Base-by-base conservation (phyloP, 306 rosid species). In the Quercus cerris region DNA sequence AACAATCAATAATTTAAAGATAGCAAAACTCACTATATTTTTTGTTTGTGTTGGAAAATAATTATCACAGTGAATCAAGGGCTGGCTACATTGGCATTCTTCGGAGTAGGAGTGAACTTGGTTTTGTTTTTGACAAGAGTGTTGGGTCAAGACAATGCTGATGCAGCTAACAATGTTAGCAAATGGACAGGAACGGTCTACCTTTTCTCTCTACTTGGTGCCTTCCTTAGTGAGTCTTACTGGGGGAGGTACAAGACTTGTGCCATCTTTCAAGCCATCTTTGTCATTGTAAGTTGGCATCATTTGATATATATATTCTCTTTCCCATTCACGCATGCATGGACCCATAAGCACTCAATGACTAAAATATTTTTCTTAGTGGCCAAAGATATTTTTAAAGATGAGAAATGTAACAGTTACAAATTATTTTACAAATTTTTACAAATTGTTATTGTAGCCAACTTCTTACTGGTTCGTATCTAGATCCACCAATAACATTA, bases 161-260 rank as follows among this genome's bases (percentile, higher is more conserved):
- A 78, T 5, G 98, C 98, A 0, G 98, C 97, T 6, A 93, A 93
- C 71, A 86, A 81, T 12, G 97, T 92, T 4, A 92, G 97, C 93
- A 90, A 88, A 74, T 92, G 94, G 97, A 90, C 94, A 1, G 97
- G 97, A 2, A 91, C 93, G 1, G 97, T 91, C 46, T 91, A 93
- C 86, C 70, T 93, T 3, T 93, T 88, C 83, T 93, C 97, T 64
- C 94, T 93, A 69, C 84, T 93, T 33, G 97, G 97, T 15, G 97
- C 97, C 17, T 89, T 93, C 85, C 97, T 93, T 0, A 91, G 97
- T 59, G 97, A 93, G 62, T 87, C 97, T 1, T 93, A 93, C 76
- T 91, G 85, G 91, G 97, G 97, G 3, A 91, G 97, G 72, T 92
- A 77, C 86, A 86, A 66, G 64, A 89, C 95, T 46, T 90, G 97